These are phyloP conservation scores for Cyclotella atomus DNA, from an alignment of 108 stramenopile species.

Conservation along the genomic window DNA sequence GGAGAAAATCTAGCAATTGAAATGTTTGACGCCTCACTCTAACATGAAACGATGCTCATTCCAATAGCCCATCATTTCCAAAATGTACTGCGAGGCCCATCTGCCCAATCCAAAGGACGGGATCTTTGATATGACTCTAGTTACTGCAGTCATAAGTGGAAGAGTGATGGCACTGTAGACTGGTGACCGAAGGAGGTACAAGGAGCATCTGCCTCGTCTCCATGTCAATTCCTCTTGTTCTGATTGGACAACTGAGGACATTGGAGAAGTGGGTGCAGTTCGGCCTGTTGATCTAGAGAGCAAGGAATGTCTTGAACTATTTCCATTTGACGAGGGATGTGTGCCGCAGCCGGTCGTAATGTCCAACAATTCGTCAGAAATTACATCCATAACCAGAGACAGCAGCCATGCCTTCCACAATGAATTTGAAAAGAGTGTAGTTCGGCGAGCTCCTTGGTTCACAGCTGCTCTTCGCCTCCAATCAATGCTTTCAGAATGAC, in stretches of 20 bases:
- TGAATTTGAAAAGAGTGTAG: constrained; percentile 14
- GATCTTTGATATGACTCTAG: constrained; percentile 31
- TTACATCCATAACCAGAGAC: constrained; percentile 36
- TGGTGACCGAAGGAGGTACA: constrained; percentile 49
- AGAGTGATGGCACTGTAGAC: constrained; percentile 33
- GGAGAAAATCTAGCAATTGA: too few species aligned
- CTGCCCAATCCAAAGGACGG: constrained; percentile 43
- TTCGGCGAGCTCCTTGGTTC: neutral
- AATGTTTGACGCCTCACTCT: too few species aligned
- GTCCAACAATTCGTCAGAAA: constrained; percentile 33
- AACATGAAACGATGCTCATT: constrained; percentile 44
- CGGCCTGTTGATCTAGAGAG: neutral
- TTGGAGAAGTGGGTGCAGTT: neutral
- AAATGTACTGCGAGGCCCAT: constrained; percentile 38
- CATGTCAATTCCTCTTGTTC: constrained; percentile 34
- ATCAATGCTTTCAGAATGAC: constrained; percentile 22
- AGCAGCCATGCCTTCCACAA: constrained; percentile 42
- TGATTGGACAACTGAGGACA: constrained; percentile 24
- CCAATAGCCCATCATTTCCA: constrained; percentile 53
- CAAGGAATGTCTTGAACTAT: neutral
- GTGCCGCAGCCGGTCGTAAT: neutral
- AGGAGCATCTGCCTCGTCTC: constrained; percentile 31
- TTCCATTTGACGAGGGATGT: neutral
- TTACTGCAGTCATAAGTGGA: constrained; percentile 23
- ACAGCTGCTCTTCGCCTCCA: constrained; percentile 10